Base-by-base conservation (phyloP, 2,329 filamentous ascomycete species). In the Blastomyces parvus region DNA sequence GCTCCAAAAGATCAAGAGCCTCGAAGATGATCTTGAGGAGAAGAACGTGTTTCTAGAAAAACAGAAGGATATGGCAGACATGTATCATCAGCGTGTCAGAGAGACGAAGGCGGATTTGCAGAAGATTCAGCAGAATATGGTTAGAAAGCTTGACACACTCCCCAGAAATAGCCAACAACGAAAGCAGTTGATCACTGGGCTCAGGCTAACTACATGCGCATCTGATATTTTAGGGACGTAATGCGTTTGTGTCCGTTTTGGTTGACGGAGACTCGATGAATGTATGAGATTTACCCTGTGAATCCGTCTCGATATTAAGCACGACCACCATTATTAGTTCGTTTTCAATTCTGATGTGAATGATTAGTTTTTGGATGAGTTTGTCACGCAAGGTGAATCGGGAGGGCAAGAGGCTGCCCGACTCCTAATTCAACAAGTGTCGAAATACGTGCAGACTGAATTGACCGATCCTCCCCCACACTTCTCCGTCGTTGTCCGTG, bases 241-340 rank as follows among this genome's bases (percentile, higher is more conserved):
- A 53, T 61, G 46, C 44, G 30, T 77, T 72, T 67, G 71, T 71
- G 61, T 71, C 70, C 11, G 74, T 77, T 52, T 62, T 78, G 19
- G 70, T 78, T 62, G 76, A 77, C 65, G 76, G 76, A 3, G 76
- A 78, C 62, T 71, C 70, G 61, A 76, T 77, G 74, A 70, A 70
- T 62, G 76, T 77, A 69, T 63, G 70, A 13, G 36, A 42, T 14
- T 44, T 27, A 1, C 2, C 13, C 52, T n/a, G 25, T 25, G 33
- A 25, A 25, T 14, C 30, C 33, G 9, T 50, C 36, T 36, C 25
- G 19, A 30, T 22, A 14, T 13, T 48, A 50, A 14, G 4, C n/a
- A 25, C 11, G 0, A 5, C 25, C 17, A 50, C 13, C 7, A 9
- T 50, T 27, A 13, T 50, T 25, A 5, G 27, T 4, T n/a, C 13